Conservation (phyloP, 371 early-diverging fungal species). For the Mucor irregularis region DNA sequence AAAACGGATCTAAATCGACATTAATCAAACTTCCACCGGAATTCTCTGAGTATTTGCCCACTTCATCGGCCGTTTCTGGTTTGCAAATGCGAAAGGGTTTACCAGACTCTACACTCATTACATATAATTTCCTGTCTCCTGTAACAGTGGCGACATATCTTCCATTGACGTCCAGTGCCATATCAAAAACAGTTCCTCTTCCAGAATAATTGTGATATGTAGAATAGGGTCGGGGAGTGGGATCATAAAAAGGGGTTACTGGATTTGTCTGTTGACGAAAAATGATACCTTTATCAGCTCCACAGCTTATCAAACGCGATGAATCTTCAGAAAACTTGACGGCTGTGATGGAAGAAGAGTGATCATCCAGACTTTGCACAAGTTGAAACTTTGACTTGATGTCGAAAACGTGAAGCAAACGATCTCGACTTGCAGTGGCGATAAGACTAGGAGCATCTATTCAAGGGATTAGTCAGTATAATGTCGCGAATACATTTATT, state of each 20-base stretch:
- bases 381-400: conserved; percentile 56
- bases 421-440: conserved; percentile 81
- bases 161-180: conserved; percentile 62
- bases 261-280: conserved; percentile 57
- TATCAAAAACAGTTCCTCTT: conserved; percentile 75
- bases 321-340: conserved; percentile 72
- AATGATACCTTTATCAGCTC: conserved; percentile 84
- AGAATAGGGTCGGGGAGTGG: conserved; percentile 32
- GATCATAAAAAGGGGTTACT: conserved; percentile 7
- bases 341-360: conserved; percentile 82
- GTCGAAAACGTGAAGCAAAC: conserved; percentile 82
- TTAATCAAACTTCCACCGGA: conserved; percentile 63
- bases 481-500: too few relatives aligned
- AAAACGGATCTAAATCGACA: conserved; percentile 69
- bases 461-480: too few relatives aligned
- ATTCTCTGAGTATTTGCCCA: conserved; percentile 53
- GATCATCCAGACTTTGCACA: conserved; percentile 83
- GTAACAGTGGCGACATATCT: conserved; percentile 66
- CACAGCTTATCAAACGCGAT: conserved; percentile 71
- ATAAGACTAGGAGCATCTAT: conserved; percentile 51
- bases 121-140: conserved; percentile 69
- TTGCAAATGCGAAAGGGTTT: conserved; percentile 65
- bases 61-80: conserved; percentile 59
- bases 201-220: conserved; percentile 75
- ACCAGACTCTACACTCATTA: conserved; percentile 67